Conservation (phyloP, 139 green algal genomes). For the Yamagishiella unicocca region DNA sequence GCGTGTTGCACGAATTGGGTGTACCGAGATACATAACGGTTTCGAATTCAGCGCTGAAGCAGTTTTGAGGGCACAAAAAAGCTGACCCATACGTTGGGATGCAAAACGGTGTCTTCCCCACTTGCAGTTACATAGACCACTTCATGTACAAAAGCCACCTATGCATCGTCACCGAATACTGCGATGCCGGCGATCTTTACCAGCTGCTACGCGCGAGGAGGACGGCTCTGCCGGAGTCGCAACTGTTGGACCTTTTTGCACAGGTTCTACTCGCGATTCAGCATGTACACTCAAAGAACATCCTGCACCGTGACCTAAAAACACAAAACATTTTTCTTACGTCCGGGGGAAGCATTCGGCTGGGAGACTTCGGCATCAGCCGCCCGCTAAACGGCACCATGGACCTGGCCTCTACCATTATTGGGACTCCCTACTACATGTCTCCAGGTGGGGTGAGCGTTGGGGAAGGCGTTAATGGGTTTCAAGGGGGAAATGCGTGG, state of each 20-base stretch:
- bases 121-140: slow-evolving; percentile 65
- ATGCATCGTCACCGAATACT: slow-evolving; percentile 80
- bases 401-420: slow-evolving; percentile 71
- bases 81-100: neutral
- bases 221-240: slow-evolving; percentile 54
- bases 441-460: slow-evolving; percentile 35
- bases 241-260: slow-evolving; percentile 63
- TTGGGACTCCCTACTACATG: slow-evolving; percentile 82
- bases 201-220: slow-evolving; percentile 59
- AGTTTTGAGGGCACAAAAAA: neutral
- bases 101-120: neutral
- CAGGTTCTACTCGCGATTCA: slow-evolving; percentile 60
- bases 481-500: too few species aligned
- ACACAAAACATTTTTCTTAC: slow-evolving; percentile 61
- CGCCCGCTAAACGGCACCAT: slow-evolving; percentile 52
- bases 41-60: neutral
- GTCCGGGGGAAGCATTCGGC: slow-evolving; percentile 60
- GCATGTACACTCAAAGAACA: slow-evolving; percentile 64
- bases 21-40: neutral
- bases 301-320: slow-evolving; percentile 75
- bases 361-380: slow-evolving; percentile 76
- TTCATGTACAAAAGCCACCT: slow-evolving; percentile 73
- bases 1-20: slow-evolving; percentile 3
- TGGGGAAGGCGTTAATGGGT: too few species aligned
- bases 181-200: slow-evolving; percentile 74